Evolutionary conservation across 805 yeast species (phyloP).

Genomic region (Wickerhamia fluorescens): DNA sequence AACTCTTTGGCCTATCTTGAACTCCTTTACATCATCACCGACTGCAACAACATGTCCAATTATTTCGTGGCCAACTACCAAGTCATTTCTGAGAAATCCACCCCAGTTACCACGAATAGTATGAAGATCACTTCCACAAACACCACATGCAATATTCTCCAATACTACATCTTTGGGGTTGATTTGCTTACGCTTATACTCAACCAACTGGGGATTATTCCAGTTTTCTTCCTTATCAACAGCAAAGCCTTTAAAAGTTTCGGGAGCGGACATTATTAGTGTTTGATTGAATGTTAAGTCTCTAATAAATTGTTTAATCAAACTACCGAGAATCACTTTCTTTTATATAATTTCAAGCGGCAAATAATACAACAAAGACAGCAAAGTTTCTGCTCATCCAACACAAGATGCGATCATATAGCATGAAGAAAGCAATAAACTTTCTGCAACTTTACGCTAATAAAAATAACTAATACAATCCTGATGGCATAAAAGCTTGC

Average conservation of each 20-base stretch:
- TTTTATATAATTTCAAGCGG: too few relatives aligned
- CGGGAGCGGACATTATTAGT: constrained; percentile 38
- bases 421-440: too few relatives aligned
- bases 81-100: constrained; percentile 22
- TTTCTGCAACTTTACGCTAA: too few relatives aligned
- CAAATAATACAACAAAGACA: too few relatives aligned
- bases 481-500: too few relatives aligned
- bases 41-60: constrained; percentile 38
- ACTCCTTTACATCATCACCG: constrained; percentile 48
- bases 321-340: too few relatives aligned
- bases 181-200: constrained; percentile 40
- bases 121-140: constrained; percentile 60
- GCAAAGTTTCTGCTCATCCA: too few relatives aligned
- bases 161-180: constrained; percentile 12
- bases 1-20: constrained; percentile 65
- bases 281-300: too few relatives aligned
- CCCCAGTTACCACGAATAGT: constrained; percentile 48
- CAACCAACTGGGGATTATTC: constrained; percentile 46
- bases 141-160: constrained; percentile 21
- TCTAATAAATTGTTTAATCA: too few relatives aligned
- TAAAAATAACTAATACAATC: too few relatives aligned
- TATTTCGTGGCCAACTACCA: constrained; percentile 43
- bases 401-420: too few relatives aligned
- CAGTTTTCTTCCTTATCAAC: constrained; percentile 44
- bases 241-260: constrained; percentile 56